phyloP scores from a whole-genome alignment of 1,284 basidiomycete genomes.

The Retiboletus fuscus region DNA sequence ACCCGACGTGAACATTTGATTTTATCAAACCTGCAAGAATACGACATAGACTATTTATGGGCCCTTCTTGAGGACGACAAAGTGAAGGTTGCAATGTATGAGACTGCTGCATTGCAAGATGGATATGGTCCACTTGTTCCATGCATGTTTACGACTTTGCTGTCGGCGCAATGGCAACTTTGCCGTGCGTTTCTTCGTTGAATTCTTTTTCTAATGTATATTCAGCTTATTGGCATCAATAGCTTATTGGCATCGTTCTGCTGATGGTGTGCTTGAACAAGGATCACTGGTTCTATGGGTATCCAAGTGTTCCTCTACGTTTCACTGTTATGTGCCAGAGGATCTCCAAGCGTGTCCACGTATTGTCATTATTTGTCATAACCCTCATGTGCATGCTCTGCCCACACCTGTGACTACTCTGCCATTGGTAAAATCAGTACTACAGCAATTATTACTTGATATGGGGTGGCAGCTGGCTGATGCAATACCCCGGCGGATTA shows the following conservation, averaged over 20 bases:
- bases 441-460: neutral
- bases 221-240: neutral
- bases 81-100: neutral
- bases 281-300: slow-evolving; percentile 16
- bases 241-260: slow-evolving; percentile 41
- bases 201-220: no score
- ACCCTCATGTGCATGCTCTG: slow-evolving; percentile 35
- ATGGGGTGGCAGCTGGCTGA: slow-evolving; percentile 43
- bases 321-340: slow-evolving; percentile 38
- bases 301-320: slow-evolving; percentile 31
- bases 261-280: slow-evolving; percentile 25
- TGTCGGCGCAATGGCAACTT: slow-evolving; percentile 31
- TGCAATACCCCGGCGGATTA: slow-evolving; percentile 41
- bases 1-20: neutral
- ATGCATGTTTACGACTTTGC: slow-evolving; percentile 34
- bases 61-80: slow-evolving; percentile 34
- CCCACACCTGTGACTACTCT: slow-evolving; percentile 26
- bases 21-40: slow-evolving; percentile 5
- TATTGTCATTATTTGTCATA: slow-evolving; percentile 35
- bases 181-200: neutral
- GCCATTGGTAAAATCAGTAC: no score
- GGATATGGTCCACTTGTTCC: slow-evolving; percentile 40
- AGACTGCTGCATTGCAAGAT: slow-evolving; percentile 12
- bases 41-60: no score
- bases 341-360: slow-evolving; percentile 33